Conservation (phyloP, 2,329 filamentous ascomycete genomes). For the Diaporthe velutina region DNA sequence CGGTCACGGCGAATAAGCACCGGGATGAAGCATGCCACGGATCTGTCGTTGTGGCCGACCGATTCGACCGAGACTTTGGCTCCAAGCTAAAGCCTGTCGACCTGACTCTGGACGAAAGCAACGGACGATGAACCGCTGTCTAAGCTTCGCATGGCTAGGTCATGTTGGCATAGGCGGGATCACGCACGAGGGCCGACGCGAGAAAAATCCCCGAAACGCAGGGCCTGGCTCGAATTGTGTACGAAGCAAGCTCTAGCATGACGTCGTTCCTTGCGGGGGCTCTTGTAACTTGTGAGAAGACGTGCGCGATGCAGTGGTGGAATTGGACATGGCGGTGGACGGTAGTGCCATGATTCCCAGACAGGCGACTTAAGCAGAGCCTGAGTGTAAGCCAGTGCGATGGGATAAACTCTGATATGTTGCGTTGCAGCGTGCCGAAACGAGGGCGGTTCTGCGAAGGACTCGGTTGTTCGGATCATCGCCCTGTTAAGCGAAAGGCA, state of each 20-base stretch:
- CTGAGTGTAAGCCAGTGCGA: not conserved
- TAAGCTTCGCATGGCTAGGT: conserved; percentile 15
- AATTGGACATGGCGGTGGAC: not conserved
- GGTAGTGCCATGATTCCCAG: not conserved
- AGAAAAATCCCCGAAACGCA: conserved; percentile 21
- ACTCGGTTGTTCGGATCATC: conserved; percentile 29
- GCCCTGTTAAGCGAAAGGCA: conserved; percentile 29
- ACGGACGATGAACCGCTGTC: conserved; percentile 13
- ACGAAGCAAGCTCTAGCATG: conserved; percentile 3
- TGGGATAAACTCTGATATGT: conserved; percentile 19
- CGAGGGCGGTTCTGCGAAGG: conserved; percentile 2
- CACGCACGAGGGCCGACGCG: conserved; percentile 20
- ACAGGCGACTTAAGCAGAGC: not conserved
- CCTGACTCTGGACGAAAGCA: conserved; percentile 14
- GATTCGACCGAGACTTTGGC: conserved; percentile 23
- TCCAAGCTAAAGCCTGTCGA: conserved; percentile 11
- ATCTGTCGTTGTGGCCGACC: conserved; percentile 12
- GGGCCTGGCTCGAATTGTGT: not conserved
- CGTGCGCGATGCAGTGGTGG: not conserved
- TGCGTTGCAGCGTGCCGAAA: conserved; percentile 25
- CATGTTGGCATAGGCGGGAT: not conserved
- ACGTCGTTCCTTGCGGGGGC: not conserved
- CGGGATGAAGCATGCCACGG: conserved; percentile 28
- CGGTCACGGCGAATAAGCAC: conserved; percentile 1
- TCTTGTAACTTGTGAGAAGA: not conserved